Conservation (phyloP, 306 rosid species). For the Quercus engelmannii region DNA sequence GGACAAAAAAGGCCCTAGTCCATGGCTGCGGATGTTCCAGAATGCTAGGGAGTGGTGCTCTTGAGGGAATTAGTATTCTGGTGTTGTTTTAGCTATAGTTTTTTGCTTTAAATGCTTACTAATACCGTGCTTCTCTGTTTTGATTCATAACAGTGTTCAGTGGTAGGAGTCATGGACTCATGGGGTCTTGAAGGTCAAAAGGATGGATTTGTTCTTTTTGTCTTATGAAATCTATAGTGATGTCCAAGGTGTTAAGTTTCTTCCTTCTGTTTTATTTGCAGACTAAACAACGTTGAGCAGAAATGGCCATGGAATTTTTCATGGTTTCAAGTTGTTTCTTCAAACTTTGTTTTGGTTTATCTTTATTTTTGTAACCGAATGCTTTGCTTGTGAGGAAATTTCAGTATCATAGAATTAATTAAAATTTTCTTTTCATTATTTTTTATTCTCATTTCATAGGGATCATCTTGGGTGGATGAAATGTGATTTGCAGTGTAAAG, state of each 20-base stretch:
- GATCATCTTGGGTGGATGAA: background rate
- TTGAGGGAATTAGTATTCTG: background rate
- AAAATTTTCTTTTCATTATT: background rate
- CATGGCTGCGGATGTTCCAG: slow-evolving; percentile 90
- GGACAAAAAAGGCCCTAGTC: slow-evolving; percentile 82
- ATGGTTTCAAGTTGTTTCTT: background rate
- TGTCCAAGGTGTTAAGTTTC: background rate
- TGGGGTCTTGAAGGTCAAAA: background rate
- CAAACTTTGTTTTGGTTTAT: no score
- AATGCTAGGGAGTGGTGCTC: slow-evolving; percentile 49
- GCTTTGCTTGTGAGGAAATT: background rate
- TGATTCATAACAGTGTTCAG: background rate
- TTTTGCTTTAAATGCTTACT: background rate
- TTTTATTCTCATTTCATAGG: background rate
- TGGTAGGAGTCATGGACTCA: background rate
- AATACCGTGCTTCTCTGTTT: background rate
- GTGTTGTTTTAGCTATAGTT: background rate
- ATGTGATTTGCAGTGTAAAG: background rate
- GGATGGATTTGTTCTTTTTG: background rate
- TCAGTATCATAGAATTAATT: background rate
- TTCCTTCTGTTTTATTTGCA: slow-evolving; percentile 11
- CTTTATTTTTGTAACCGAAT: background rate
- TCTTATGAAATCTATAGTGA: background rate
- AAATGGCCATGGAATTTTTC: background rate
- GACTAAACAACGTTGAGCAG: background rate